Evolutionary conservation across 2,329 filamentous ascomycete species (phyloP), one percentile per base, ranked within the genome.

Genomic region (Periconia sp.): DNA sequence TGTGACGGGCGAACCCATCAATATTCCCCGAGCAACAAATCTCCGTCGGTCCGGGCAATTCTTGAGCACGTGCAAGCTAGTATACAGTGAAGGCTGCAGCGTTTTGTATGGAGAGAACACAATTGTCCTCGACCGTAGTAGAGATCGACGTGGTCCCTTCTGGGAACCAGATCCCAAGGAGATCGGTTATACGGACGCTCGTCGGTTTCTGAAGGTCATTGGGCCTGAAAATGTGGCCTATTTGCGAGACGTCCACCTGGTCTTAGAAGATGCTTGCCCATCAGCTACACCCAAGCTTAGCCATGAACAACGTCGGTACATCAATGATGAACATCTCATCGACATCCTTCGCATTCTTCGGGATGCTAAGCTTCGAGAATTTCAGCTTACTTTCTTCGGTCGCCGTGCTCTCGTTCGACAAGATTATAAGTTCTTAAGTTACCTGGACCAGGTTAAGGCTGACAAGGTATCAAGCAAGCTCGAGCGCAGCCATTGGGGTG

Each of bases 21-120:
- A 19, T 8, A 45, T 50, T 18, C 47, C 44, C 6, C 10, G 30
- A 31, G 40, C 40, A 2, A 27, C 20, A 71, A 51, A 76, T 81
- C 75, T 81, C 53, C 56, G 62, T 40, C 72, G 71, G 30, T 78
- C 78, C 13, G 67, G 74, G 2, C 75, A 76, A 5, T 72, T 82
- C 33, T 70, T 82, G 27, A 69, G 76, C 27, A 78, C 76, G 3
- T 81, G 78, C 65, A 74, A 68, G 41, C 66, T 76, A 35, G 71
- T 82, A 19, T 65, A 74, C 46, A 63, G 74, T 31, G 79, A 82
- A 69, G 79, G 70, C 19, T 73, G 76, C 41, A 75, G 68, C 30
- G 72, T 82, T 37, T 68, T 82, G 0, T 82, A 82, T 56, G 72
- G 76, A n/a, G 75, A 79, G 56, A 81, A 82, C 57, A 68, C 63